These are phyloP conservation scores for Talaromyces albobiverticillius DNA, from an alignment of 2,329 filamentous ascomycete species.

Conservation along the genomic window DNA sequence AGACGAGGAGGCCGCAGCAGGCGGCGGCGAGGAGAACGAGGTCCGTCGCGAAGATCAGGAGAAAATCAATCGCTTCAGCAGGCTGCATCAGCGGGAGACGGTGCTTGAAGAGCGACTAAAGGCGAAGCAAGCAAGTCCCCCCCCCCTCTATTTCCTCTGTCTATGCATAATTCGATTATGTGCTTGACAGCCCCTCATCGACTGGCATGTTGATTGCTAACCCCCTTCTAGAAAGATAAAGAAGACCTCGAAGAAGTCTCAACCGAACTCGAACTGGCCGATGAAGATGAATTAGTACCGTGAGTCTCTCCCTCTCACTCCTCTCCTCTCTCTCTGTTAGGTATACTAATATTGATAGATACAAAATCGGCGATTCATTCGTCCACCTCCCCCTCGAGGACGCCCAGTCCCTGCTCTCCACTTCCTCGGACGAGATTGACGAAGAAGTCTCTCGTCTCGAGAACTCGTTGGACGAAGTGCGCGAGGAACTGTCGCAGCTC, in stretches of 20 bases:
- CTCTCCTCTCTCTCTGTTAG: too few relatives aligned
- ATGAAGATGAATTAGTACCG: slow-evolving; percentile 92
- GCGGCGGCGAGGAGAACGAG: slow-evolving; percentile 76
- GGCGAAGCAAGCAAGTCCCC: slow-evolving; percentile 70
- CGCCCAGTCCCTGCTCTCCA: slow-evolving; percentile 78
- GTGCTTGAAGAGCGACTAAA: slow-evolving; percentile 76
- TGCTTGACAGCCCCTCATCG: too few relatives aligned
- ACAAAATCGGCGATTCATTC: slow-evolving; percentile 96
- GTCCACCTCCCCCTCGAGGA: slow-evolving; percentile 79
- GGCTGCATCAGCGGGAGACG: slow-evolving; percentile 82
- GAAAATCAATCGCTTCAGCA: slow-evolving; percentile 97
- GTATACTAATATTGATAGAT: slow-evolving; percentile 58
- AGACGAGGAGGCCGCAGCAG: slow-evolving; percentile 74
- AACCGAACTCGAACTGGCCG: slow-evolving; percentile 86
- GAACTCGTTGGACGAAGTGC: slow-evolving; percentile 69
- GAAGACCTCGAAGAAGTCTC: slow-evolving; percentile 94
- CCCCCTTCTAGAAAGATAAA: slow-evolving; percentile 77
- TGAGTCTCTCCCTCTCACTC: slow-evolving; percentile 55
- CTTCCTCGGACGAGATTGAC: slow-evolving; percentile 70
- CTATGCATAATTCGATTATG: too few relatives aligned
- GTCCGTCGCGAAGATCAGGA: slow-evolving; percentile 97
- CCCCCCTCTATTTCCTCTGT: too few relatives aligned
- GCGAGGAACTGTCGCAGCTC: slow-evolving; percentile 82
- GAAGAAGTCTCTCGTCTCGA: slow-evolving; percentile 73
- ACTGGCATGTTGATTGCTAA: slow-evolving; percentile 4